phyloP scores from a whole-genome alignment of 2,329 filamentous ascomycete species.

The Hymenoscyphus fructigenus region DNA sequence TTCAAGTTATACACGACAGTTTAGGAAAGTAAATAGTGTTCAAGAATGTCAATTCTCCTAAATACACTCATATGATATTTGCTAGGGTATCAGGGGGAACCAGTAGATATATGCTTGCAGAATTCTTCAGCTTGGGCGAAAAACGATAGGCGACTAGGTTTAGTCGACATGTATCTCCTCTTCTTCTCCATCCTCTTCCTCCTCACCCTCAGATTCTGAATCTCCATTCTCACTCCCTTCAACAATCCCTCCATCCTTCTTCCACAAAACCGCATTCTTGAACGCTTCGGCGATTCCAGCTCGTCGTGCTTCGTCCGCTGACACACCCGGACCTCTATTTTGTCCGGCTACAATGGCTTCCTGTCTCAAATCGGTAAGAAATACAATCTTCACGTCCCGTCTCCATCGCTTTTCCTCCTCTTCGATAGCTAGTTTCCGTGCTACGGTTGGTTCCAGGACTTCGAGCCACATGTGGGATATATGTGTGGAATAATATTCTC shows the following conservation, averaged over 20 bases:
- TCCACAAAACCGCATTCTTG: constrained; percentile 3
- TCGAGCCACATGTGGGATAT: neutral
- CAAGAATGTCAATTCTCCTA: no score
- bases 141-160: no score
- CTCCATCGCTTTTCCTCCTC: constrained; percentile 2
- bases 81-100: no score
- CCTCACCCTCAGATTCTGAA: neutral
- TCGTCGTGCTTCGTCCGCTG: neutral
- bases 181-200: no score
- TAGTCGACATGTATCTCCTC: no score
- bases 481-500: neutral
- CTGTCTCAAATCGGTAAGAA: constrained; percentile 1
- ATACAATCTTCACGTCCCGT: constrained; percentile 6
- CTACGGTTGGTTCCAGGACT: neutral
- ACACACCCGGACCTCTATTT: neutral
- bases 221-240: neutral
- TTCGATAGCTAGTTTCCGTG: neutral
- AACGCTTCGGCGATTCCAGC: constrained; percentile 6
- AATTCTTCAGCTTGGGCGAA: no score
- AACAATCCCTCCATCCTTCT: neutral
- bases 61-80: no score
- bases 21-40: no score
- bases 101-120: no score
- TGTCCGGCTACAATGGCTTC: neutral
- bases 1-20: no score